Base-by-base conservation (phyloP, 768 basidiomycete species). In the Tulasnella sp. region DNA sequence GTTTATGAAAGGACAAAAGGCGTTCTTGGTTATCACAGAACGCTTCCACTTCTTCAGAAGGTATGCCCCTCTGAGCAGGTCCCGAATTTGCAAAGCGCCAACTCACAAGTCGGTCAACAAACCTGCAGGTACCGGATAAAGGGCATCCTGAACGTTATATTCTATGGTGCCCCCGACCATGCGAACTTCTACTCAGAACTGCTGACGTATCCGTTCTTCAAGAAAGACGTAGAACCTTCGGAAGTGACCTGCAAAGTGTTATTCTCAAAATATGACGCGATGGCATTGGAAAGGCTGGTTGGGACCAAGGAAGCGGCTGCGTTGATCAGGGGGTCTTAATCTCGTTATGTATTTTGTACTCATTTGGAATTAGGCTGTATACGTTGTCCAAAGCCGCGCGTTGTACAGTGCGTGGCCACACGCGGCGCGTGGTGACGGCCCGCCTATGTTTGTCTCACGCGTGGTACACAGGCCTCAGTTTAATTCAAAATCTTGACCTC, bases 21-120 rank as follows among this genome's bases (percentile, higher is more conserved):
- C 93, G 0, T 95, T 99, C 88, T 85, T 99, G 40, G 88, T 99
- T 81, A 88, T 98, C 83, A 97, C 94, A 82, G 98, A 99, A 84
- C 91, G 98, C n/a, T 99, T 98, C 88, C 97, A 99, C 85, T 99
- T 99, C 85, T 98, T 95, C 88, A 91, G 94, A 81, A 88, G 96
- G 93, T 92, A 68, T 68, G 87, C 84, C 3, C 36, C 4, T 14
- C 52, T 48, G 31, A 39, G 76, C 10, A 56, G 5, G 68, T 81
- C 27, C 39, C 31, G 68, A 62, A 27, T 76, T 27, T 34, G 75
- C 27, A 39, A 39, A 18, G 62, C 24, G 36, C 6, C 24, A 21
- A 21, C 62, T 44, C 2, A 56, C 34, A 42, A 36, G 39, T 58
- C 75, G 73, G 19, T 14, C 71, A 78, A 24, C 6, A 27, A 36